Percentiles rank a stretch among this genome's conserved stretches.
Conservation (phyloP, 306 rosid genomes). For the Abrus pulchellus region DNA sequence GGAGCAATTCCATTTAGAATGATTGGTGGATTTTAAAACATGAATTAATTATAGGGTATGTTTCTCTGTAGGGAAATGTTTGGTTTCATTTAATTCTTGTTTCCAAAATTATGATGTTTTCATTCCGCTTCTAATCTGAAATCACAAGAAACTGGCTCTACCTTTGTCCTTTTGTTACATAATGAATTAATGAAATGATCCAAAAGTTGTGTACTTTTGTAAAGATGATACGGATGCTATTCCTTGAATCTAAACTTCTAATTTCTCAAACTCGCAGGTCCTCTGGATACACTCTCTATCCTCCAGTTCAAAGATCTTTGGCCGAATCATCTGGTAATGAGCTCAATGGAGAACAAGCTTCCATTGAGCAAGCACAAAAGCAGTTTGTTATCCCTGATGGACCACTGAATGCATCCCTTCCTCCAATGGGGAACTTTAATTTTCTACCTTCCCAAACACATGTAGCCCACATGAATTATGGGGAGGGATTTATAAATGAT, state of each 20-base stretch:
- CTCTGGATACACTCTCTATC: conserved; percentile 67
- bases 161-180: not conserved
- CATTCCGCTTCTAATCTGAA: not conserved
- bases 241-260: not conserved
- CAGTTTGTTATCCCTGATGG: conserved; percentile 63
- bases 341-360: conserved; percentile 60
- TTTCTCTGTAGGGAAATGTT: not conserved
- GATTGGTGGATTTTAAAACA: not conserved
- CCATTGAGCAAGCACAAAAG: conserved; percentile 54
- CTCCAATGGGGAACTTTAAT: conserved; percentile 56
- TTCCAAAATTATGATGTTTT: not conserved
- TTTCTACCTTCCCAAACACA: conserved; percentile 61
- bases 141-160: conserved; percentile 2
- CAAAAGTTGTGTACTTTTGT: not conserved
- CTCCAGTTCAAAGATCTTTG: conserved; percentile 58
- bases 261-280: conserved; percentile 60
- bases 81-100: not conserved
- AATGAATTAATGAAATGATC: not conserved
- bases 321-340: conserved; percentile 52
- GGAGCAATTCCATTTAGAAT: not conserved
- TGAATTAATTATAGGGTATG: conserved; percentile 7
- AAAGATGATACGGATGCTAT: conserved; percentile 11
- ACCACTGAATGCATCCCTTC: conserved; percentile 57
- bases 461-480: conserved; percentile 49
- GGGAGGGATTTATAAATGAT: conserved; percentile 58